Evolutionary conservation across 768 basidiomycete genomes (phyloP), one percentile per base, ranked within the genome.

Genomic region (Ephemerocybe angulata): DNA sequence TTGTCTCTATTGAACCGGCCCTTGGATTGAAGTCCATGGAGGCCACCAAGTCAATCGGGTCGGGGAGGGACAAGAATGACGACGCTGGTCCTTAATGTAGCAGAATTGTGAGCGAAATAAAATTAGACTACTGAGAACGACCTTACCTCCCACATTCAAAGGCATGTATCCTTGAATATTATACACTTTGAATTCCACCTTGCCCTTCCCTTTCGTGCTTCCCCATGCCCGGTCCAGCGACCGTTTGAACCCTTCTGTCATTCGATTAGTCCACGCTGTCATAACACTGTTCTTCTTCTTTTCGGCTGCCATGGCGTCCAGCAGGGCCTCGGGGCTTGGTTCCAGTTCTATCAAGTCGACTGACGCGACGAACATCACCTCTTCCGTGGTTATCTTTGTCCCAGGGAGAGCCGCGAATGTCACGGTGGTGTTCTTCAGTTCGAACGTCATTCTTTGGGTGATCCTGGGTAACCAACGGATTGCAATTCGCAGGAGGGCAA

Each of bases 171-270:
- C 81, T 37, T 72, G 67, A 29, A 87, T 67, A 47, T 78, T 74
- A 40, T 69, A 70, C 41, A 84, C 63, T 37, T 70, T 76, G 38
- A 89, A 65, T 47, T 76, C 70, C 48, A 88, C 67, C 3, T 76
- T 74, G 2, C 80, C 77, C 12, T 76, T 76, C 19, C 84, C 88
- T 50, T 78, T 79, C 46, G 83, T 84, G 37, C 74, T 77, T 12
- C 85, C 87, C 74, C 86, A 78, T 24, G 87, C 87, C 50, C 82
- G 76, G 57, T 87, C 84, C 74, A 87, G 79, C 24, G 87, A 81
- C 53, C 88, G 74, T 43, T 74, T 76, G 48, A 88, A 72, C 56
- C 87, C 84, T 46, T 76, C 78, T 31, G 75, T 75, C 52, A 89
- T 66, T 27, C 84, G 78, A 29, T 76, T 79, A 59, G 79, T 84